These are phyloP conservation scores for Perilla frutescens DNA, from an alignment of 257 asterid species.

Conservation along the genomic window DNA sequence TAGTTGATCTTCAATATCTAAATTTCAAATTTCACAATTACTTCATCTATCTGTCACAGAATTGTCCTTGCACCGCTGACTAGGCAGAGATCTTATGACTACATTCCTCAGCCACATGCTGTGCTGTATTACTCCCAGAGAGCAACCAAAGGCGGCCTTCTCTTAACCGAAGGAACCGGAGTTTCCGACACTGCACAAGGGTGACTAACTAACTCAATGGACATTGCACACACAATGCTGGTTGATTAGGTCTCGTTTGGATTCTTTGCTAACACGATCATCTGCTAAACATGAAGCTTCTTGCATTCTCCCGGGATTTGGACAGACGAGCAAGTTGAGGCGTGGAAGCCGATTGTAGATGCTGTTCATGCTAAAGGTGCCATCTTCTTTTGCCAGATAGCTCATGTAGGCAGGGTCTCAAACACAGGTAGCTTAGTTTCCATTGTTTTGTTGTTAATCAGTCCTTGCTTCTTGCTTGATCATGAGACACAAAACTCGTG, in stretches of 20 bases:
- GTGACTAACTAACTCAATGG: slow-evolving; percentile 18
- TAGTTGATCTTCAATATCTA: neutral
- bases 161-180: slow-evolving; percentile 59
- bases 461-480: neutral
- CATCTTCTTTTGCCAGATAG: slow-evolving; percentile 57
- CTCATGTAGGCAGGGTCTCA: slow-evolving; percentile 56
- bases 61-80: slow-evolving; percentile 72
- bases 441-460: neutral
- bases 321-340: slow-evolving; percentile 56
- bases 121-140: slow-evolving; percentile 64
- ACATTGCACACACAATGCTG: neutral
- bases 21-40: neutral
- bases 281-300: slow-evolving; percentile 33
- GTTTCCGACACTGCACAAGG: slow-evolving; percentile 68
- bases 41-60: slow-evolving; percentile 35
- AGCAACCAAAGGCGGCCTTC: slow-evolving; percentile 59
- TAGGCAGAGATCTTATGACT: slow-evolving; percentile 58
- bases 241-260: neutral
- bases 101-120: slow-evolving; percentile 73
- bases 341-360: slow-evolving; percentile 58
- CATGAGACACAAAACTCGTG: too few species aligned
- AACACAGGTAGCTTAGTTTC: slow-evolving; percentile 39
- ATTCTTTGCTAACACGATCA: neutral
- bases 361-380: slow-evolving; percentile 64
- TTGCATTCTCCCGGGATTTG: slow-evolving; percentile 52